Percentiles rank a stretch among this genome's conserved stretches.
Conservation (phyloP, 257 asterid genomes). For the Solanum peruvianum region DNA sequence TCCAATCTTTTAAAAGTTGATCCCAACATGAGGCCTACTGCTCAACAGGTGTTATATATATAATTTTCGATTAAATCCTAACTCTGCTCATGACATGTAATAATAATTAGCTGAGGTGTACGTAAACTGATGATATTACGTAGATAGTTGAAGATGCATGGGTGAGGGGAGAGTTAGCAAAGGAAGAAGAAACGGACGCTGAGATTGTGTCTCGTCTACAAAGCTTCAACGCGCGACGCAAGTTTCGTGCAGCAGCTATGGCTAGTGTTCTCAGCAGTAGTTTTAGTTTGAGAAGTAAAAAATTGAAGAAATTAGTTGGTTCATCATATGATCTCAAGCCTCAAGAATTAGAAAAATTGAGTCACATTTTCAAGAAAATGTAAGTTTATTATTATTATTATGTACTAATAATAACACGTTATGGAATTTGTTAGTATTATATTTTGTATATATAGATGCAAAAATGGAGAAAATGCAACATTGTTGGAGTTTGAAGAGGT, state of each 20-base stretch:
- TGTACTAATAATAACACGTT: no score
- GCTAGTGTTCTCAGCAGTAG: conserved; percentile 78
- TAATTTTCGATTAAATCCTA: neutral
- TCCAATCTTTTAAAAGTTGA: conserved; percentile 59
- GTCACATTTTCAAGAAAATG: conserved; percentile 58
- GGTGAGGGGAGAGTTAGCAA: conserved; percentile 72
- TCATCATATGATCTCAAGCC: conserved; percentile 70
- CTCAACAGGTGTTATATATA: conserved; percentile 33
- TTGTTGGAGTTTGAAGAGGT: conserved; percentile 64
- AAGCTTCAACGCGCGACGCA: conserved; percentile 71
- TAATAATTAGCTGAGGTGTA: neutral
- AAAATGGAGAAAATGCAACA: conserved; percentile 56
- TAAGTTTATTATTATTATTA: conserved; percentile 1
- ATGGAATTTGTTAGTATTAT: no score
- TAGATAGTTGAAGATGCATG: conserved; percentile 75
- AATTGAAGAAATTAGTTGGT: conserved; percentile 65
- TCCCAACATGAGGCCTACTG: conserved; percentile 61
- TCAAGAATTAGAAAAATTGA: conserved; percentile 59
- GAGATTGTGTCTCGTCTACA: conserved; percentile 62
- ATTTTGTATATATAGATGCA: conserved; percentile 26
- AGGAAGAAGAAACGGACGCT: conserved; percentile 71
- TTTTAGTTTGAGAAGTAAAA: conserved; percentile 55
- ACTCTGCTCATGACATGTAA: neutral
- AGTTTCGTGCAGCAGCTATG: conserved; percentile 85
- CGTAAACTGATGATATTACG: neutral